Base-by-base conservation (phyloP, 2,329 filamentous ascomycete species). In the Sporothrix luriei region DNA sequence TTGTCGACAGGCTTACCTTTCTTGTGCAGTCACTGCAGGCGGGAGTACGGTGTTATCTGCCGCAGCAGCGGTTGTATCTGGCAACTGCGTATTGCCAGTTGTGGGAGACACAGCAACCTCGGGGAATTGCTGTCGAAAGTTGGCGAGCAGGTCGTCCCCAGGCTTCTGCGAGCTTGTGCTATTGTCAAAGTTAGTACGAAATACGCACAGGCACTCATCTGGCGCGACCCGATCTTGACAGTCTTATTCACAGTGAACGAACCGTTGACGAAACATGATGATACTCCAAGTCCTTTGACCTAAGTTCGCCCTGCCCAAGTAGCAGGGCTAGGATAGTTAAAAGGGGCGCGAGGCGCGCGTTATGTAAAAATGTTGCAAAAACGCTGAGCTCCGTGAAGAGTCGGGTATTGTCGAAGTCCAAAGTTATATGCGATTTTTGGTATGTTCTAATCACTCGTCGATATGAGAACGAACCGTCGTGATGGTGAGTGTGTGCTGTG, bases 101-200 rank as follows among this genome's bases (percentile, higher is more conserved):
- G 84, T 76, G 70, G 81, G 77, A 67, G 84, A 78, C 74, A 84
- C 83, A 68, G 85, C 82, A 69, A 85, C 82, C 72, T 94, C 88
- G 61, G 92, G 91, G 76, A 97, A 97, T 74, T 88, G 89, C 76
- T 92, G 88, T 79, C 91, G 91, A 82, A 97, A 97, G 78, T 88
- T 89, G 80, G 89, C 89, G 78, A 95, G 89, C 77, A 97, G 85
- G 76, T 94, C 92, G 77, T 94, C 91, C 78, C 88, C 89, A 69
- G 93, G 93, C 83, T 97, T 97, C 80, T 93, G 91, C 69, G 91
- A 89, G 79, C 87, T 93, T 76, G 87, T 91, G 81, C 90, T 92
- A 57, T 19, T 14, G 11, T 43, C 3, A 11, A 19, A 71, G 55
- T 61, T 19, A 71, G 69, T 40, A 65, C 16, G 52, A 26, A 21